A percentile compares a stretch with the other conserved stretches of the same genome.
Conservation (phyloP, 2,329 filamentous ascomycete genomes). For the Cordyceps fumosorosea region DNA sequence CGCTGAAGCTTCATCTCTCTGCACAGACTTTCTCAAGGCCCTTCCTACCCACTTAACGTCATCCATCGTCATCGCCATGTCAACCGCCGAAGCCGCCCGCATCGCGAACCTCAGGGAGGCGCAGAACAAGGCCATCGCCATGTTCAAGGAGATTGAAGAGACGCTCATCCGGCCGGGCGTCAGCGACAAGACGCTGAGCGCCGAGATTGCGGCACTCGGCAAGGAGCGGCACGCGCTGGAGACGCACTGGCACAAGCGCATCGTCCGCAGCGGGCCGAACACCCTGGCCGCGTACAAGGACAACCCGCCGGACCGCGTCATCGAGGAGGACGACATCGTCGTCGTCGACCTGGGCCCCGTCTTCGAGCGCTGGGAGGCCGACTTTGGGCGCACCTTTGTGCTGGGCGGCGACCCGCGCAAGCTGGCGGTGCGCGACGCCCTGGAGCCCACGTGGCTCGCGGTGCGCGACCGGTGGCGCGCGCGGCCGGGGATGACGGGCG, state of each 20-base stretch:
- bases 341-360: slow-evolving; percentile 46
- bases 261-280: slow-evolving; percentile 43
- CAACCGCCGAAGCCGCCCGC: slow-evolving; percentile 17
- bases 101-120: slow-evolving; percentile 37
- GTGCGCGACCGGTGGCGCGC: slow-evolving; percentile 34
- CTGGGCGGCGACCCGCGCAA: slow-evolving; percentile 40
- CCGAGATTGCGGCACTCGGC: slow-evolving; percentile 36
- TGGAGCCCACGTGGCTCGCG: slow-evolving; percentile 40
- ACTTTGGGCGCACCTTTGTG: slow-evolving; percentile 47
- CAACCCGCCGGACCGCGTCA: slow-evolving; percentile 42
- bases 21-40: background rate
- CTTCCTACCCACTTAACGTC: background rate
- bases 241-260: slow-evolving; percentile 47
- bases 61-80: background rate
- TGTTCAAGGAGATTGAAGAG: slow-evolving; percentile 41
- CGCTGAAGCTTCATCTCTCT: background rate
- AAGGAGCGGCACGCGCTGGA: slow-evolving; percentile 28
- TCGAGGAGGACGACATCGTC: slow-evolving; percentile 43
- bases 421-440: slow-evolving; percentile 35
- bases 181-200: slow-evolving; percentile 39
- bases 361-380: slow-evolving; percentile 46
- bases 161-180: slow-evolving; percentile 40
- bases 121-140: slow-evolving; percentile 36
- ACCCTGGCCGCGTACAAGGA: slow-evolving; percentile 41
- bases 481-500: slow-evolving; percentile 40